phyloP scores from a whole-genome alignment of 1,139 yeast species.

The Casaregolazyma lundiana region DNA sequence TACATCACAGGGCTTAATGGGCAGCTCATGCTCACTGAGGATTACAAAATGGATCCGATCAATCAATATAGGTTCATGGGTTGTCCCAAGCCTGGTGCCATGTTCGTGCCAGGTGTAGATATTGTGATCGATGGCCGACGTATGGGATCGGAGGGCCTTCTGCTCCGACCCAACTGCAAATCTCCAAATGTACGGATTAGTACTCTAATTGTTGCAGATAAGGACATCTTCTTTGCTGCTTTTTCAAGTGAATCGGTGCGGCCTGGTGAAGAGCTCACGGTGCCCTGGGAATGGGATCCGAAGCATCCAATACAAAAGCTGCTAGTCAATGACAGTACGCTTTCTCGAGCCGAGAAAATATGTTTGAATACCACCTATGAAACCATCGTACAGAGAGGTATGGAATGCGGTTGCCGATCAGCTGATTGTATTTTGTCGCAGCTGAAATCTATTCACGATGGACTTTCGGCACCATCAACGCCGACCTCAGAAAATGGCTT shows the following conservation, averaged over 20 bases:
- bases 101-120: conserved; percentile 48
- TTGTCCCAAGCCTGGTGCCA: conserved; percentile 74
- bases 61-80: conserved; percentile 85
- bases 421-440: conserved; percentile 25
- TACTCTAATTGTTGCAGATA: conserved; percentile 40
- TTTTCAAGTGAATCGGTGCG: conserved; percentile 55
- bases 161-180: conserved; percentile 65
- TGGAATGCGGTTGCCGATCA: conserved; percentile 66
- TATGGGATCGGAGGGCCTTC: conserved; percentile 72
- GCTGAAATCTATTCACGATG: conserved; percentile 20
- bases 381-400: conserved; percentile 40
- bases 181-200: conserved; percentile 64
- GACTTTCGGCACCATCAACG: background rate
- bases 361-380: conserved; percentile 23
- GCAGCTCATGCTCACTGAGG: conserved; percentile 59
- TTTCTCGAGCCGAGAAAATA: conserved; percentile 23
- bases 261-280: conserved; percentile 62
- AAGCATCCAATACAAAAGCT: conserved; percentile 66
- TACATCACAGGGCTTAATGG: conserved; percentile 67
- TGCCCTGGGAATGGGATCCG: conserved; percentile 87
- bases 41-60: conserved; percentile 57
- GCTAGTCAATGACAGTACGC: conserved; percentile 18
- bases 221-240: conserved; percentile 51
- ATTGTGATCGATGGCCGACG: conserved; percentile 73
- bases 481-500: conserved; percentile 14